Percentiles rank a stretch among this genome's conserved stretches.
Conservation (phyloP, 257 asterid species). For the Penstemon barbatus region DNA sequence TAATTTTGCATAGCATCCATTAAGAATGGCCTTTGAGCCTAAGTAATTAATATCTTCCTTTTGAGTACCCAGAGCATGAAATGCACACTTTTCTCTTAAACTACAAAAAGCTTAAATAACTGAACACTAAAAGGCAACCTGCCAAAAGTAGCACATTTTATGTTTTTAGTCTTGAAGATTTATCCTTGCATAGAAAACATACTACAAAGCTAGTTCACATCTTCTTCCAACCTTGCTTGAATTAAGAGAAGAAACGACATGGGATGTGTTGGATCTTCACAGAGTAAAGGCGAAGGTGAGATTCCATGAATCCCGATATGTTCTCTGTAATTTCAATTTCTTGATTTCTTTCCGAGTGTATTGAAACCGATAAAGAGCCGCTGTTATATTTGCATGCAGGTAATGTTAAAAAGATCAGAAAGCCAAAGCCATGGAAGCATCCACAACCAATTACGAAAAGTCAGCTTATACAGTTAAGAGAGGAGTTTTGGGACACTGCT, state of each 20-base stretch:
- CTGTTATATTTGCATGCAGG: constrained; percentile 24
- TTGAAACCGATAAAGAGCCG: background rate
- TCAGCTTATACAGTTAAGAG: constrained; percentile 50
- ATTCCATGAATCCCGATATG: background rate
- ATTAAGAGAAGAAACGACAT: constrained; percentile 8
- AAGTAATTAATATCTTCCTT: too few relatives aligned
- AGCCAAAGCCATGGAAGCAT: constrained; percentile 64
- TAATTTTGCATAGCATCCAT: too few relatives aligned
- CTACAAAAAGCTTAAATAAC: constrained; percentile 8
- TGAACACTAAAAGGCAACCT: background rate
- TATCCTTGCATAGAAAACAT: background rate
- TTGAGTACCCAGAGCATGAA: background rate
- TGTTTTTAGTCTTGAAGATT: background rate
- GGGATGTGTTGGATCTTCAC: constrained; percentile 62
- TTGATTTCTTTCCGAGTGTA: background rate
- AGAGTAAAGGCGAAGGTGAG: constrained; percentile 40
- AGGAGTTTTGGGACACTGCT: constrained; percentile 67
- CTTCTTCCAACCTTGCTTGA: background rate
- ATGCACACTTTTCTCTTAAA: background rate
- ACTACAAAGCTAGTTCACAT: background rate
- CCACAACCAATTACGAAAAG: constrained; percentile 57
- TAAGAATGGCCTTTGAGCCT: too few relatives aligned
- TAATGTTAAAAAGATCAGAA: constrained; percentile 36
- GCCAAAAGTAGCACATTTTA: constrained; percentile 19
- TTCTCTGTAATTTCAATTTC: background rate